phyloP scores from a whole-genome alignment of 805 yeast species.

The Candida sonorensis region DNA sequence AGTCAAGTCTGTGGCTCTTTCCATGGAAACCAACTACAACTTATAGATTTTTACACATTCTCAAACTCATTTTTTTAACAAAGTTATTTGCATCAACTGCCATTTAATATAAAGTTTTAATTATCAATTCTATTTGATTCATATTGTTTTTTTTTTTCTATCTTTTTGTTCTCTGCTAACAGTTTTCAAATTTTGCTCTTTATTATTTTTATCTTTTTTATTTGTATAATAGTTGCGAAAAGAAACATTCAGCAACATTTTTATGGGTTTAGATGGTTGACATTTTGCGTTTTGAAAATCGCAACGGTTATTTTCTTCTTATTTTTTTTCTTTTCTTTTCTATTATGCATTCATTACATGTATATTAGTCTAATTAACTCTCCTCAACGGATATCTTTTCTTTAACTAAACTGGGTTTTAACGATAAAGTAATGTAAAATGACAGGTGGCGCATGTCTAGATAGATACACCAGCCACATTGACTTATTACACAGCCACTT shows the following conservation, averaged over 20 bases:
- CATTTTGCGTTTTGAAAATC: not conserved
- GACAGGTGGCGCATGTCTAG: too few relatives aligned
- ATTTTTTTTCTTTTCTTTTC: slow-evolving; percentile 1
- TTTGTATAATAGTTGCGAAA: slow-evolving; percentile 9
- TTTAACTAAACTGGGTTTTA: too few relatives aligned
- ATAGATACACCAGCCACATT: too few relatives aligned
- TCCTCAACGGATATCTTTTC: slow-evolving; percentile 12
- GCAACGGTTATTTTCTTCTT: slow-evolving; percentile 1
- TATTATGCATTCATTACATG: slow-evolving; percentile 1
- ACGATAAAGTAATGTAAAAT: too few relatives aligned
- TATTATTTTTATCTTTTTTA: slow-evolving; percentile 1
- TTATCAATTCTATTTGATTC: not conserved
- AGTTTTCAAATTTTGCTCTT: slow-evolving; percentile 1
- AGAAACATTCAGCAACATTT: too few relatives aligned
- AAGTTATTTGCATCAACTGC: slow-evolving; percentile 27
- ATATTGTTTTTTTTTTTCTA: slow-evolving; percentile 2
- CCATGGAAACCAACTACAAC: too few relatives aligned
- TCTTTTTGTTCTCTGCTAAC: slow-evolving; percentile 1
- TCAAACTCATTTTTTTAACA: too few relatives aligned
- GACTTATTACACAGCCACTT: too few relatives aligned
- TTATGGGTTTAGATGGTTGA: slow-evolving; percentile 4
- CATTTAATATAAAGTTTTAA: slow-evolving; percentile 5
- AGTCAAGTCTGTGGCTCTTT: too few relatives aligned
- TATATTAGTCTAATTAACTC: slow-evolving; percentile 2
- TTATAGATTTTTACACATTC: too few relatives aligned